Percentiles rank a stretch among this genome's conserved stretches.
Conservation (phyloP, 441 rosid genomes). For the Melastoma candidum region DNA sequence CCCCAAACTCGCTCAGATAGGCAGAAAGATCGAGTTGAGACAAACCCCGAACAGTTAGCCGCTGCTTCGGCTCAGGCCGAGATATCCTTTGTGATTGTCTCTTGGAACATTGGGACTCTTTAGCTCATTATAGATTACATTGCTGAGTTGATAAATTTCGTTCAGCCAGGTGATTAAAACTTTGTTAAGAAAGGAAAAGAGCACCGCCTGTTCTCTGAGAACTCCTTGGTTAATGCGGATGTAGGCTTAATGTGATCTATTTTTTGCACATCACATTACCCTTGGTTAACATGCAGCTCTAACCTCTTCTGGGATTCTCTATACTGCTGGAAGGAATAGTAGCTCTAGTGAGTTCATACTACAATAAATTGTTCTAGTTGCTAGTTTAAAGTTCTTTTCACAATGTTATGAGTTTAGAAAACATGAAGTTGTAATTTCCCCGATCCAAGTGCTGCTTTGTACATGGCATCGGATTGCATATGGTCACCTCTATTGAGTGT, state of each 20-base stretch:
- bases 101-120: not conserved
- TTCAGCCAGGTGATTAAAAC: not conserved
- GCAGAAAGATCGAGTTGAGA: constrained; percentile 89
- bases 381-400: too few species aligned
- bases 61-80: constrained; percentile 98
- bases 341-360: too few species aligned
- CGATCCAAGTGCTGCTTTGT: not conserved
- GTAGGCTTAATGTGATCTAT: too few species aligned
- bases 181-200: not conserved
- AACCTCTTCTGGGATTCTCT: too few species aligned
- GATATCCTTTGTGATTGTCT: constrained; percentile 50
- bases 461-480: not conserved
- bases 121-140: too few species aligned
- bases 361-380: too few species aligned
- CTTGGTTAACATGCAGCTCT: too few species aligned
- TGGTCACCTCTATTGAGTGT: not conserved
- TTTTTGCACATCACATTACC: too few species aligned
- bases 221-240: constrained; percentile 4
- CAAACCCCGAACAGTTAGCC: constrained; percentile 95
- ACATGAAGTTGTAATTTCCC: too few species aligned
- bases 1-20: constrained; percentile 96
- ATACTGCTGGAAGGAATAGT: too few species aligned
- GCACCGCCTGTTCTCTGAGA: not conserved
- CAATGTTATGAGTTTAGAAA: too few species aligned
- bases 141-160: too few species aligned